phyloP scores from a whole-genome alignment of 2,329 filamentous ascomycete genomes.

The Trichoderma brevicompactum region DNA sequence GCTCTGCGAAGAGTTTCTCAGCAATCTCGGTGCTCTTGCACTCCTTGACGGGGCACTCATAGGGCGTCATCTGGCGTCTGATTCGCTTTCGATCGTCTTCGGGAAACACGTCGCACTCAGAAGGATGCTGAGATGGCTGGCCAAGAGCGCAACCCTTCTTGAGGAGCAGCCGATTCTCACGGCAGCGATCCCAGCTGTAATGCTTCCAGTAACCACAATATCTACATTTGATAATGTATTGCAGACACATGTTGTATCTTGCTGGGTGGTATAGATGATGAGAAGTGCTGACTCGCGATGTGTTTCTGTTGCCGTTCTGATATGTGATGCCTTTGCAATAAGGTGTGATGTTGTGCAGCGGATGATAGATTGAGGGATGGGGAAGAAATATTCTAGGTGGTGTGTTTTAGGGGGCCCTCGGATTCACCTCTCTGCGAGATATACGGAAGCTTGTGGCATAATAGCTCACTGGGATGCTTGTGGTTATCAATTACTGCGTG shows the following conservation, averaged over 20 bases:
- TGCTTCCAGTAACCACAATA: constrained; percentile 23
- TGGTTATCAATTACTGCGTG: neutral
- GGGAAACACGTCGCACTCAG: constrained; percentile 23
- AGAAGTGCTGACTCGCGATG: constrained; percentile 33
- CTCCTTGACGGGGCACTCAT: constrained; percentile 25
- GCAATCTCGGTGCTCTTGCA: constrained; percentile 28
- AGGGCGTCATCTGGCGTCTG: constrained; percentile 22
- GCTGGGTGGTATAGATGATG: constrained; percentile 19
- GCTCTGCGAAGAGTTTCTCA: constrained; percentile 18
- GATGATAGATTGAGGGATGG: neutral
- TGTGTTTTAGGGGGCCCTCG: neutral
- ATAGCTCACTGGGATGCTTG: neutral
- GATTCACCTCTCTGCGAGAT: neutral
- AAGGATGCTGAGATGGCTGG: constrained; percentile 11
- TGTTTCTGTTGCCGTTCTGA: constrained; percentile 22
- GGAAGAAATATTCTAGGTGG: neutral
- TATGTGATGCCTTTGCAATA: neutral
- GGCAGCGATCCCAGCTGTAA: constrained; percentile 28
- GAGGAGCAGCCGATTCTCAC: neutral
- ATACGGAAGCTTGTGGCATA: neutral
- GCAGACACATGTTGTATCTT: constrained; percentile 19
- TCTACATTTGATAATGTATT: constrained; percentile 26
- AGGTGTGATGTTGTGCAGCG: neutral
- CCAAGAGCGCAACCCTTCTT: constrained; percentile 18
- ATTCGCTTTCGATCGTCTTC: constrained; percentile 13